Evolutionary conservation across 139 green algal species (phyloP).

Genomic region (Tetradesmus obliquus): DNA sequence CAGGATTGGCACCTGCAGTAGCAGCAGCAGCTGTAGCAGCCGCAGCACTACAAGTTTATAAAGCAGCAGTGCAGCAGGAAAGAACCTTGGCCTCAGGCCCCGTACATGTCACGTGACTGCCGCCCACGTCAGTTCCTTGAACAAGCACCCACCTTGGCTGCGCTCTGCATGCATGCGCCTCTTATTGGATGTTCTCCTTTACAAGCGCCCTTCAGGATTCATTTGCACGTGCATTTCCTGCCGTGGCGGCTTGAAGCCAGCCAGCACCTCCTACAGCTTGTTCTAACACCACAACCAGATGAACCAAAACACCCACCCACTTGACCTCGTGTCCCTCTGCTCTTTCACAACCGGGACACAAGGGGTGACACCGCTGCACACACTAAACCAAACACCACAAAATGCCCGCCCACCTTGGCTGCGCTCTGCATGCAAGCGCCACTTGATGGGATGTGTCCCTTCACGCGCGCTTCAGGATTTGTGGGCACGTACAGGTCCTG

Average conservation of each 20-base stretch:
- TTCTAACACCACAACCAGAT: too few species aligned
- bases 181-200: conserved; percentile 65
- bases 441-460: conserved; percentile 69
- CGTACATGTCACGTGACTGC: too few species aligned
- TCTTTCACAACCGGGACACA: too few species aligned
- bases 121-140: too few species aligned
- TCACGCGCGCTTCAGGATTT: conserved; percentile 79
- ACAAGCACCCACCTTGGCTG: conserved; percentile 72
- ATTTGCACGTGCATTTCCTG: conserved; percentile 94
- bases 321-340: too few species aligned
- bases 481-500: conserved; percentile 95
- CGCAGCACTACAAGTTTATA: too few species aligned
- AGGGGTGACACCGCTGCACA: too few species aligned
- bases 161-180: conserved; percentile 88
- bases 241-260: conserved; percentile 44
- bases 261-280: conserved; percentile 67
- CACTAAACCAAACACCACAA: neutral
- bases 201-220: conserved; percentile 79
- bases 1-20: neutral
- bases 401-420: conserved; percentile 69
- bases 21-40: neutral
- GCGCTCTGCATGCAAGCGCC: conserved; percentile 90
- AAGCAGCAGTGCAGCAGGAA: too few species aligned
- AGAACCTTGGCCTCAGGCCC: too few species aligned
- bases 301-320: too few species aligned